phyloP scores from a whole-genome alignment of 495 filamentous ascomycete species.

The Aspergillus leporis region DNA sequence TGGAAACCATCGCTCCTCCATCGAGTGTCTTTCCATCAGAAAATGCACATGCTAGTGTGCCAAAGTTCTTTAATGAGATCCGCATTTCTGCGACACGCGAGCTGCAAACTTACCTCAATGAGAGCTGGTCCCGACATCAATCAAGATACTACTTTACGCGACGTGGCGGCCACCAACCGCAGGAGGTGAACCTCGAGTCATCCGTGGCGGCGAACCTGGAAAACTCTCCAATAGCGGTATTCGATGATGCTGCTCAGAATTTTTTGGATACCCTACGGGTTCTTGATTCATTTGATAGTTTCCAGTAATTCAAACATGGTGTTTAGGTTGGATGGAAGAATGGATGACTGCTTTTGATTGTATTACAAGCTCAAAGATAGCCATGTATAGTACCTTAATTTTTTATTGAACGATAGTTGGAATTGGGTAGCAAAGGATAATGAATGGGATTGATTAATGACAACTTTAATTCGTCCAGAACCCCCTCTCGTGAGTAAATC shows the following conservation, averaged over 20 bases:
- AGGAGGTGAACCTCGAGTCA: slow-evolving; percentile 34
- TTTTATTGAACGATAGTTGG: background rate
- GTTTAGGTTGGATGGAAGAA: background rate
- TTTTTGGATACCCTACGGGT: slow-evolving; percentile 21
- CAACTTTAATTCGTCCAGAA: background rate
- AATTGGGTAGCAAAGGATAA: background rate
- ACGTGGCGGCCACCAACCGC: slow-evolving; percentile 33
- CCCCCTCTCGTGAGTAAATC: background rate
- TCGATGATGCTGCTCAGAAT: slow-evolving; percentile 22
- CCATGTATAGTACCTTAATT: background rate
- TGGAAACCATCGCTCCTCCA: background rate
- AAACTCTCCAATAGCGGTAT: slow-evolving; percentile 17
- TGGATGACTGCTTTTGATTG: background rate
- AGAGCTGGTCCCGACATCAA: slow-evolving; percentile 40
- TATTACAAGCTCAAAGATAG: background rate
- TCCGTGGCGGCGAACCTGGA: slow-evolving; percentile 24
- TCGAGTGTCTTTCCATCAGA: background rate
- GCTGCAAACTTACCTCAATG: slow-evolving; percentile 37
- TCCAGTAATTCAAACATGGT: background rate
- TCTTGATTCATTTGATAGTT: slow-evolving; percentile 25
- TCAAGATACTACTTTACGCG: slow-evolving; percentile 46
- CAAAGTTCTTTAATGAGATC: slow-evolving; percentile 28
- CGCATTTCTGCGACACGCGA: slow-evolving; percentile 34
- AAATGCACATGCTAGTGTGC: background rate
- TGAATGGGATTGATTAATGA: background rate